Conservation (phyloP, 2,329 filamentous ascomycete genomes). For the Colletotrichum melonis region DNA sequence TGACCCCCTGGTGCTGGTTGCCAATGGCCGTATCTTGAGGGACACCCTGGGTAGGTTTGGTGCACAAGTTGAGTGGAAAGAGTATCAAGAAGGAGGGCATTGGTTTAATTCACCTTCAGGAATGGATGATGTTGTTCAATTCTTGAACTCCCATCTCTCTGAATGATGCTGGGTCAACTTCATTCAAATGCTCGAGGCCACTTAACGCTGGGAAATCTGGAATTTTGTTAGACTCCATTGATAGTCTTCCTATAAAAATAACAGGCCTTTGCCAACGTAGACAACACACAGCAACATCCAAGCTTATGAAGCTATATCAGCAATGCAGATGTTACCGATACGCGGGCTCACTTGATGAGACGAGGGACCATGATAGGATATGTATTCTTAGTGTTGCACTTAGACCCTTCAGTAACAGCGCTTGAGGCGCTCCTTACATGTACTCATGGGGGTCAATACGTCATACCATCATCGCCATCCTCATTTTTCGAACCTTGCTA, state of each 20-base stretch:
- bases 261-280: neutral
- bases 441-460: neutral
- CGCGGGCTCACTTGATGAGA: no score
- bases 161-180: neutral
- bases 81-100: conserved; percentile 56
- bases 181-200: neutral
- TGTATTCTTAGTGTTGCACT: neutral
- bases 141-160: conserved; percentile 40
- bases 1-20: conserved; percentile 53
- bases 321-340: no score
- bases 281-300: no score
- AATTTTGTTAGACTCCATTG: neutral
- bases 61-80: conserved; percentile 51
- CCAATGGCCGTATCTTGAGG: conserved; percentile 48
- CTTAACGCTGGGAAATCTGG: rapidly evolving
- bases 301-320: no score
- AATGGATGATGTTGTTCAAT: conserved; percentile 53
- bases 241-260: neutral
- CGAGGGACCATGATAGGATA: no score
- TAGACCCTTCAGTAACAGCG: no score
- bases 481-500: neutral
- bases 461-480: neutral
- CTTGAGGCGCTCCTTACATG: neutral
- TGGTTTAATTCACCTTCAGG: conserved; percentile 57
- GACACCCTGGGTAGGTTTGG: conserved; percentile 50